Percentiles rank a stretch among this genome's conserved stretches.
These are phyloP conservation scores for Eucalyptus cloeziana DNA, from an alignment of 345 rosid genomes.

Conservation along the genomic window DNA sequence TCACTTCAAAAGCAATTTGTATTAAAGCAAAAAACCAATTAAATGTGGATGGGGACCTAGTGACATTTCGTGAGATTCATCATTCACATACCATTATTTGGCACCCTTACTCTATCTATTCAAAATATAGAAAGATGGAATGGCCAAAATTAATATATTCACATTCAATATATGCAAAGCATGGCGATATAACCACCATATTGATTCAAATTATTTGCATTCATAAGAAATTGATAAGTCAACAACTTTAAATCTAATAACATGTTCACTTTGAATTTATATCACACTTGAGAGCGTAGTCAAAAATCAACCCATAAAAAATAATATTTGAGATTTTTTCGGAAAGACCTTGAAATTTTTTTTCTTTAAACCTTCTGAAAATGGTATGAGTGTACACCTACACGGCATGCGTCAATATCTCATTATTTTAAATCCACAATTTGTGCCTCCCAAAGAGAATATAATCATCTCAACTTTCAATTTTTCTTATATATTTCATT, in stretches of 20 bases:
- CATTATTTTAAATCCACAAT: fast-evolving
- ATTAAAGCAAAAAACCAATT: too few relatives aligned
- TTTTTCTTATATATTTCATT: too few relatives aligned
- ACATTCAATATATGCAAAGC: neutral
- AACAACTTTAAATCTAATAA: too few relatives aligned
- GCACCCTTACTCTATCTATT: neutral
- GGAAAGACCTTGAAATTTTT: neutral
- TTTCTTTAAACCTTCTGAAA: too few relatives aligned
- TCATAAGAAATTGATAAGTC: too few relatives aligned
- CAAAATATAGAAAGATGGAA: neutral
- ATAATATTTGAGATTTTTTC: neutral
- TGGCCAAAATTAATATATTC: fast-evolving
- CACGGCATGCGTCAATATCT: fast-evolving
- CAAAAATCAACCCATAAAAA: fast-evolving
- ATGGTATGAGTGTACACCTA: neutral
- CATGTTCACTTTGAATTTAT: too few relatives aligned
- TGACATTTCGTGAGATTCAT: too few relatives aligned
- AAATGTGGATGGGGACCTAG: too few relatives aligned
- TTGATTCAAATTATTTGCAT: too few relatives aligned
- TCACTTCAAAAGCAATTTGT: too few relatives aligned
- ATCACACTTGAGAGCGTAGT: too few relatives aligned
- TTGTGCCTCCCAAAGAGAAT: fast-evolving
- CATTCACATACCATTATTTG: fast-evolving
- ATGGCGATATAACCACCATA: fast-evolving
- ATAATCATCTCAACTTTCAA: too few relatives aligned